Conservation (phyloP, 306 rosid species). For the Quercus bicolor region DNA sequence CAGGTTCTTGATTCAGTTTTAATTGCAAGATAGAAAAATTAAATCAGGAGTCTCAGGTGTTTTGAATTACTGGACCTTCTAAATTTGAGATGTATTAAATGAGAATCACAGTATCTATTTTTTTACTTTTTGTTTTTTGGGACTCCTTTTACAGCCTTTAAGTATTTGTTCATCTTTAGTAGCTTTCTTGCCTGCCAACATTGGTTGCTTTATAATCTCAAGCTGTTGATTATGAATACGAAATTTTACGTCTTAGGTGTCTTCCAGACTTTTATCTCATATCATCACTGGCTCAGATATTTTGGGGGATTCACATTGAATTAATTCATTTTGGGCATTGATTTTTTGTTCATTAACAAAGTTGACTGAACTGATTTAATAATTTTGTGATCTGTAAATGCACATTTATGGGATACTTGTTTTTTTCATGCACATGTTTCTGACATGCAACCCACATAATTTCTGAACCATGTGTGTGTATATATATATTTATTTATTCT, state of each 20-base stretch:
- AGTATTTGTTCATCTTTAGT: neutral
- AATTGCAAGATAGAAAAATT: too few relatives aligned
- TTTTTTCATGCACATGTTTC: neutral
- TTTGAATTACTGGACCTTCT: too few relatives aligned
- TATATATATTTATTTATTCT: too few relatives aligned
- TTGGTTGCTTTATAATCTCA: neutral
- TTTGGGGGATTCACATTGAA: neutral
- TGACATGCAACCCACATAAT: neutral
- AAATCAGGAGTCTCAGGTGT: too few relatives aligned
- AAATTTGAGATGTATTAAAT: too few relatives aligned
- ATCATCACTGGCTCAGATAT: neutral
- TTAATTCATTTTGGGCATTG: neutral
- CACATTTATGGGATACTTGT: neutral
- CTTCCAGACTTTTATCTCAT: neutral
- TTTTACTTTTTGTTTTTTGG: too few relatives aligned
- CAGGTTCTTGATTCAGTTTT: too few relatives aligned
- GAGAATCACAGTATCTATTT: too few relatives aligned
- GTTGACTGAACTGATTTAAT: too few relatives aligned
- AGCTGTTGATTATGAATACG: neutral
- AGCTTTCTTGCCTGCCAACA: neutral
- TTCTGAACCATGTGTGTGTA: neutral
- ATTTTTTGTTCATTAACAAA: too few relatives aligned
- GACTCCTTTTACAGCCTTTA: neutral
- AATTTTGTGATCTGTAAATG: neutral
- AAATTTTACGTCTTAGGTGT: neutral